Percentiles rank a stretch among this genome's conserved stretches.
Conservation (phyloP, 352 stramenopile species). For the Phytophthora sansomeana region DNA sequence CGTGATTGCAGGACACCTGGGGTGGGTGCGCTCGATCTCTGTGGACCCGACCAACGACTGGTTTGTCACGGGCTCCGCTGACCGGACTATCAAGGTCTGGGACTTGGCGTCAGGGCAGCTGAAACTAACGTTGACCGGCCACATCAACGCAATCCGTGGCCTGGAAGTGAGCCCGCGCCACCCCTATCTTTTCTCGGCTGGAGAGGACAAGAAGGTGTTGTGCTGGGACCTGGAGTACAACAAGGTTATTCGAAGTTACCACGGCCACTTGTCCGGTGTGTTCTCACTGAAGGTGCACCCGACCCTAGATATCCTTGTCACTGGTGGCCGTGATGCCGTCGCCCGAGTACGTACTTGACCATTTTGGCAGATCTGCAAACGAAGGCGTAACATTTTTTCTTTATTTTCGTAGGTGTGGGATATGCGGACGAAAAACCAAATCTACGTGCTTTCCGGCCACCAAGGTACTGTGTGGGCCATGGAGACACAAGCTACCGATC, state of each 20-base stretch:
- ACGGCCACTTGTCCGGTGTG: conserved; percentile 99
- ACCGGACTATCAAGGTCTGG: conserved; percentile 99
- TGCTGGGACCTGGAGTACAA: conserved; percentile 99
- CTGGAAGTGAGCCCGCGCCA: conserved; percentile 96
- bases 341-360: conserved; percentile 60
- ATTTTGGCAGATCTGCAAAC: conserved; percentile 61
- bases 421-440: conserved; percentile 98
- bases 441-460: conserved; percentile 97
- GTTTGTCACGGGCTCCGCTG: conserved; percentile 97
- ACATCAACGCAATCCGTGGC: conserved; percentile 98
- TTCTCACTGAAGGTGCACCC: conserved; percentile 98
- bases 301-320: conserved; percentile 98
- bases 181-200: conserved; percentile 98
- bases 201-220: conserved; percentile 99
- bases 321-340: conserved; percentile 93
- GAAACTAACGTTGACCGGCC: conserved; percentile 99
- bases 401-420: conserved; percentile 93
- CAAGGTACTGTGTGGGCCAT: conserved; percentile 96
- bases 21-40: conserved; percentile 97
- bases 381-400: conserved; percentile 8
- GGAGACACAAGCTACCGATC: conserved; percentile 96
- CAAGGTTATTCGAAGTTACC: conserved; percentile 99
- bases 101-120: conserved; percentile 97
- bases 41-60: conserved; percentile 99
- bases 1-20: conserved; percentile 95